Conservation (phyloP, 192 early-diverging fungal species). For the Podila epicladia region DNA sequence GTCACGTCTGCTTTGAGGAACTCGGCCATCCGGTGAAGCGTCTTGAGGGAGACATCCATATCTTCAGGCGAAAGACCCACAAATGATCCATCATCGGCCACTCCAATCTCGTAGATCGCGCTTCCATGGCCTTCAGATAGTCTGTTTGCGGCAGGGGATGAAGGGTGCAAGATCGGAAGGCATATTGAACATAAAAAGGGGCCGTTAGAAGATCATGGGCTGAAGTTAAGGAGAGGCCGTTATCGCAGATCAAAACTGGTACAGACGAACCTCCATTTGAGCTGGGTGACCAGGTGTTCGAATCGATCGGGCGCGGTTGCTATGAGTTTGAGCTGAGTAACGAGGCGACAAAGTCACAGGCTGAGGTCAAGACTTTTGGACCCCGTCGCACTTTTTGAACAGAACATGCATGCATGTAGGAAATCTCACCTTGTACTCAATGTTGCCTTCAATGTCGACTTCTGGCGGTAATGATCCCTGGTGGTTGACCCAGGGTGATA, state of each 20-base stretch:
- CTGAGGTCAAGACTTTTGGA: too few species aligned
- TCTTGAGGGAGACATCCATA: conserved; percentile 67
- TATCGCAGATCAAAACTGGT: background rate
- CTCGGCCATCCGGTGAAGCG: conserved; percentile 70
- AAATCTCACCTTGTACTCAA: conserved; percentile 84
- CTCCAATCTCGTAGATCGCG: conserved; percentile 91
- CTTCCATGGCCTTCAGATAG: conserved; percentile 89
- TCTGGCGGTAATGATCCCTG: conserved; percentile 75
- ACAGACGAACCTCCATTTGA: conserved; percentile 80
- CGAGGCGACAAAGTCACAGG: background rate
- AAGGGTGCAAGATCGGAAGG: too few species aligned
- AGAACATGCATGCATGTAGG: background rate
- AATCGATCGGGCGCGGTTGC: conserved; percentile 72
- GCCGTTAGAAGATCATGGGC: too few species aligned
- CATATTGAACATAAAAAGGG: too few species aligned
- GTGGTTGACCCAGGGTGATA: conserved; percentile 46
- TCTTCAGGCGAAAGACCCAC: conserved; percentile 72
- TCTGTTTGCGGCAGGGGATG: conserved; percentile 12
- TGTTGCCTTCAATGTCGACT: conserved; percentile 85
- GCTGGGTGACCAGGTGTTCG: conserved; percentile 89
- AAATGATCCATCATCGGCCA: conserved; percentile 84
- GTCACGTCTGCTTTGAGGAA: conserved; percentile 73
- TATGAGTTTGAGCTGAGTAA: conserved; percentile 73
- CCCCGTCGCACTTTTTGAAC: background rate
- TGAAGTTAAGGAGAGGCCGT: background rate